phyloP scores from a whole-genome alignment of 2,329 filamentous ascomycete genomes.

The Neofusicoccum sp. region DNA sequence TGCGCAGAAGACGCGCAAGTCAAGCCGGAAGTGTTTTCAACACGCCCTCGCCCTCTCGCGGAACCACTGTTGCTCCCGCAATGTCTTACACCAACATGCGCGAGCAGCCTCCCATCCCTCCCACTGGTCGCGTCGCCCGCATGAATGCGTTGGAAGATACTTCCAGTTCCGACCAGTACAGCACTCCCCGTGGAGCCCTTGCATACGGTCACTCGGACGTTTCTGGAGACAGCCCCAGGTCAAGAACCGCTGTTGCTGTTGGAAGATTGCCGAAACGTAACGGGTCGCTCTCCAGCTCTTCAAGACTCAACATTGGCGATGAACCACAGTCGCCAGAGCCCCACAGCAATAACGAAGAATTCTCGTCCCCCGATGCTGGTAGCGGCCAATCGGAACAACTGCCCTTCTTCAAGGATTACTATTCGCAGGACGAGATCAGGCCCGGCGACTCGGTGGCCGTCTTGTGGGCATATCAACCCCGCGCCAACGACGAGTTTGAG shows the following conservation, averaged over 20 bases:
- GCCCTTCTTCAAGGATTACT: constrained; percentile 97
- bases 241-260: constrained; percentile 31
- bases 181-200: constrained; percentile 33
- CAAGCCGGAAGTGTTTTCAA: constrained; percentile 79
- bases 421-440: constrained; percentile 93
- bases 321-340: constrained; percentile 59
- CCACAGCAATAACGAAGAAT: constrained; percentile 53
- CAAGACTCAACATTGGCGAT: constrained; percentile 65
- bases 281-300: constrained; percentile 86
- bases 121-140: constrained; percentile 68
- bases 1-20: constrained; percentile 59
- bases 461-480: constrained; percentile 94
- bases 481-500: constrained; percentile 88
- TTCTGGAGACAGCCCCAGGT: constrained; percentile 12
- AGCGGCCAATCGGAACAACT: constrained; percentile 95
- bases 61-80: constrained; percentile 27
- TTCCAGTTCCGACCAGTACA: constrained; percentile 56
- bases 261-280: constrained; percentile 62
- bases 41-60: constrained; percentile 70
- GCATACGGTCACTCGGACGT: constrained; percentile 14
- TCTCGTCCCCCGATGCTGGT: constrained; percentile 79
- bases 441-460: constrained; percentile 86
- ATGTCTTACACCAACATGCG: constrained; percentile 58
- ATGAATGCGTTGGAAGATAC: constrained; percentile 91
- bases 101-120: constrained; percentile 43